Percentiles rank a stretch among this genome's conserved stretches.
These are phyloP conservation scores for Blepharisma japonicum DNA, from an alignment of 73 alveolate species.

Conservation along the genomic window DNA sequence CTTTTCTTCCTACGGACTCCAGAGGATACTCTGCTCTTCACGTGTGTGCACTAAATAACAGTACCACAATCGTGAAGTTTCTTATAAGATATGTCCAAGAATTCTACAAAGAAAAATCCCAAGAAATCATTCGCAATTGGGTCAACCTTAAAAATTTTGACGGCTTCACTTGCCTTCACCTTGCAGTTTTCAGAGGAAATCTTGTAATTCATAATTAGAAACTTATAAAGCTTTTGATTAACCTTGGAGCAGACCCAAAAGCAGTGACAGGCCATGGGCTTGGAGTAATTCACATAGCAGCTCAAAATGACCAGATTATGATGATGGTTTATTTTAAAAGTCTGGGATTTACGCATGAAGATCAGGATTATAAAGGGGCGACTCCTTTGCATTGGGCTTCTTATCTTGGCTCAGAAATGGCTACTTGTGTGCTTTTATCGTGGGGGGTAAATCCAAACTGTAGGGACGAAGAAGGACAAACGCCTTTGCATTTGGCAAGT, in stretches of 20 bases:
- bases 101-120: background rate
- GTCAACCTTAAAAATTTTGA: constrained; percentile 28
- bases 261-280: constrained; percentile 75
- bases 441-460: constrained; percentile 51
- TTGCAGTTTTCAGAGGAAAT: constrained; percentile 46
- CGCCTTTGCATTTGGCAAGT: constrained; percentile 67
- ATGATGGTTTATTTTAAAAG: constrained; percentile 58
- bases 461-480: constrained; percentile 47
- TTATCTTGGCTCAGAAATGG: constrained; percentile 46
- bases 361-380: constrained; percentile 51
- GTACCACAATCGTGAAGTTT: background rate
- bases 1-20: background rate
- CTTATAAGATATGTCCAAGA: background rate
- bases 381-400: constrained; percentile 68
- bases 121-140: background rate
- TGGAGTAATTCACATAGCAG: constrained; percentile 88
- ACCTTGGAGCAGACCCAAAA: constrained; percentile 73
- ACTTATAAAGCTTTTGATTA: constrained; percentile 57
- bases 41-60: background rate
- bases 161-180: constrained; percentile 66
- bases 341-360: constrained; percentile 43
- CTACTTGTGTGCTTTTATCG: constrained; percentile 51
- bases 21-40: background rate
- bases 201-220: constrained; percentile 40
- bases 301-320: constrained; percentile 85